Evolutionary conservation across 768 basidiomycete species (phyloP).

Genomic region (Gyrodon lividus): DNA sequence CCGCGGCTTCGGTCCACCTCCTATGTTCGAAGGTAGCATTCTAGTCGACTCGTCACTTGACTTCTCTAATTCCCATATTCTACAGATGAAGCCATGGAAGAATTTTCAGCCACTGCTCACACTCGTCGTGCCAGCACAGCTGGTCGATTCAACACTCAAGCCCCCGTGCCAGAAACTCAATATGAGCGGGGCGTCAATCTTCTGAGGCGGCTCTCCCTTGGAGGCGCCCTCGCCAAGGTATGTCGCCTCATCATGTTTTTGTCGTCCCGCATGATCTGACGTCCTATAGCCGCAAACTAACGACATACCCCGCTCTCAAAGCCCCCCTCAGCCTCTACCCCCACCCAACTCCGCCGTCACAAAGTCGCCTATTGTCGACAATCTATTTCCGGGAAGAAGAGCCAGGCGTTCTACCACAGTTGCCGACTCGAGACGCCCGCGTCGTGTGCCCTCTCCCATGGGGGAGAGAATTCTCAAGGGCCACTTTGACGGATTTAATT

Average conservation of each 20-base stretch:
- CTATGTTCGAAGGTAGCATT: slow-evolving; percentile 61
- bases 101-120: slow-evolving; percentile 44
- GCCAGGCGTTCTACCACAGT: slow-evolving; percentile 63
- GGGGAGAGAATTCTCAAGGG: slow-evolving; percentile 89
- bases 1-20: slow-evolving; percentile 47
- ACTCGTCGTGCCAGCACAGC: slow-evolving; percentile 62
- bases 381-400: slow-evolving; percentile 28
- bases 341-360: slow-evolving; percentile 56
- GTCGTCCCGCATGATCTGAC: neutral
- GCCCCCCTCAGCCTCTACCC: slow-evolving; percentile 37
- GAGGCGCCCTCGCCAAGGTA: slow-evolving; percentile 58
- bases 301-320: slow-evolving; percentile 26
- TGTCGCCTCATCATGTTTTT: slow-evolving; percentile 19
- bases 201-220: slow-evolving; percentile 73
- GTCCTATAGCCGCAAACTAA: slow-evolving; percentile 4
- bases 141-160: slow-evolving; percentile 50
- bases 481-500: slow-evolving; percentile 89
- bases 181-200: slow-evolving; percentile 70
- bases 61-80: neutral
- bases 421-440: slow-evolving; percentile 45
- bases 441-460: slow-evolving; percentile 82
- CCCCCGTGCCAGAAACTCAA: slow-evolving; percentile 45
- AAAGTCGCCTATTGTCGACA: slow-evolving; percentile 15
- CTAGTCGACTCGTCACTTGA: neutral
- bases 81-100: slow-evolving; percentile 42